These are phyloP conservation scores for Athelia psychrophila DNA, from an alignment of 1,284 basidiomycete species.

Conservation along the genomic window DNA sequence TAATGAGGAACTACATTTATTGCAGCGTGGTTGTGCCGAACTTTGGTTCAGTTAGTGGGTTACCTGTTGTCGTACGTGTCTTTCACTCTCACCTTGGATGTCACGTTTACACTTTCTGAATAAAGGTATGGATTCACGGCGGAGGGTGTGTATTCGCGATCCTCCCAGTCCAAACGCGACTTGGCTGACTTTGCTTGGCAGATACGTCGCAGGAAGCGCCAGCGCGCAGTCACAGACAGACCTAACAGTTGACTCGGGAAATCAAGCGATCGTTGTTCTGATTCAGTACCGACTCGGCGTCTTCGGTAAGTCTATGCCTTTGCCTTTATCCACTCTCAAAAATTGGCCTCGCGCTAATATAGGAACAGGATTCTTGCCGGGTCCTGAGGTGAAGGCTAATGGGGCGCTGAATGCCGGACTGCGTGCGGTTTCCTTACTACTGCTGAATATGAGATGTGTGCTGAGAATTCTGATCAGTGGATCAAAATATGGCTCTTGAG, in stretches of 20 bases:
- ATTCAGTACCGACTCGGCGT: conserved; percentile 21
- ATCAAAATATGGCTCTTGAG: conserved; percentile 26
- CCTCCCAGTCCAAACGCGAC: background rate
- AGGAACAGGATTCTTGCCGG: conserved; percentile 22
- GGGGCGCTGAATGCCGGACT: conserved; percentile 26
- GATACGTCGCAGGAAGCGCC: conserved; percentile 12
- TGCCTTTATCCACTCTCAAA: too few relatives aligned
- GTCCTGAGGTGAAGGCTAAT: conserved; percentile 20
- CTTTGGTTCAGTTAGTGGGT: conserved; percentile 10
- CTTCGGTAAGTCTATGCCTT: conserved; percentile 10
- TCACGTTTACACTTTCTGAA: too few relatives aligned
- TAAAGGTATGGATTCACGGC: conserved; percentile 30
- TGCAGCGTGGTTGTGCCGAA: conserved; percentile 24
- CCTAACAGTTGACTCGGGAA: conserved; percentile 13
- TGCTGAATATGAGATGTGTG: background rate
- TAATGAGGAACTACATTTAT: background rate
- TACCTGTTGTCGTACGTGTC: conserved; percentile 21
- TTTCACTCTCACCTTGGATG: too few relatives aligned
- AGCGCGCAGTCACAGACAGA: conserved; percentile 13
- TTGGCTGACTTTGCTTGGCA: conserved; percentile 3
- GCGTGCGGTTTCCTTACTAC: conserved; percentile 13
- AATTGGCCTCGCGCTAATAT: background rate
- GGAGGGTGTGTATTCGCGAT: conserved; percentile 22
- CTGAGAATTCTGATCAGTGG: conserved; percentile 16
- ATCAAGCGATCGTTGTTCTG: conserved; percentile 16